Evolutionary conservation across 1,284 basidiomycete species (phyloP).

Genomic region (Golubevia pallescens): DNA sequence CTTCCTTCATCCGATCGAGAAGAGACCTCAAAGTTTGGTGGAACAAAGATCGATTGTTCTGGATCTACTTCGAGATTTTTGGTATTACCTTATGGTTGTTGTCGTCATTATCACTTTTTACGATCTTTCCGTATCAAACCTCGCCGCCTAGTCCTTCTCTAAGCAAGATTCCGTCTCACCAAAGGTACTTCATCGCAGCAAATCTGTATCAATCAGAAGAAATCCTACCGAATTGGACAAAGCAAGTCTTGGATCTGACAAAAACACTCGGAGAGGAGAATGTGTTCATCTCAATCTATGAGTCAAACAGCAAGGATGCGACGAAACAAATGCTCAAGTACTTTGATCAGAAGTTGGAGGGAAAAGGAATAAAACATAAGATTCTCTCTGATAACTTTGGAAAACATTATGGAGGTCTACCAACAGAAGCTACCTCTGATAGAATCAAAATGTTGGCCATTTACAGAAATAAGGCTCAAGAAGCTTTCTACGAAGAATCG

Average conservation of each 20-base stretch:
- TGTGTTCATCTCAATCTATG: slow-evolving; percentile 46
- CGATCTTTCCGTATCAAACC: neutral
- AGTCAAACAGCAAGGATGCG: slow-evolving; percentile 41
- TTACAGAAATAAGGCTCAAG: slow-evolving; percentile 43
- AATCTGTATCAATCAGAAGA: slow-evolving; percentile 46
- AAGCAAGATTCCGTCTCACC: slow-evolving; percentile 1
- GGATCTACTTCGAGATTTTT: slow-evolving; percentile 3
- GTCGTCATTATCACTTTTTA: neutral
- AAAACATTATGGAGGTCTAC: neutral
- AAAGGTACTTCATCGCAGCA: slow-evolving; percentile 38
- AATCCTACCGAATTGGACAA: slow-evolving; percentile 31
- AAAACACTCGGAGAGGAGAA: slow-evolving; percentile 26
- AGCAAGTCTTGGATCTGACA: slow-evolving; percentile 24
- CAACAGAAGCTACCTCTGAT: neutral
- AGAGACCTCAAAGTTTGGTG: neutral
- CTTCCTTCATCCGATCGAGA: neutral
- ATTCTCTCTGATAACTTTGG: slow-evolving; percentile 7
- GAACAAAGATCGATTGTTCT: neutral
- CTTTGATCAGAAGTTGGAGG: slow-evolving; percentile 18
- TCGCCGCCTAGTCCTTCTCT: slow-evolving; percentile 1
- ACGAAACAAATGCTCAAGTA: slow-evolving; percentile 26
- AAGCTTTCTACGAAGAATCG: slow-evolving; percentile 19
- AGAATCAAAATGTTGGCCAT: slow-evolving; percentile 32
- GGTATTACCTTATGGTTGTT: neutral
- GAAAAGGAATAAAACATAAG: neutral